Evolutionary conservation across 208 protist genomes (phyloP).

Genomic region (Trypanosoma boissoni): DNA sequence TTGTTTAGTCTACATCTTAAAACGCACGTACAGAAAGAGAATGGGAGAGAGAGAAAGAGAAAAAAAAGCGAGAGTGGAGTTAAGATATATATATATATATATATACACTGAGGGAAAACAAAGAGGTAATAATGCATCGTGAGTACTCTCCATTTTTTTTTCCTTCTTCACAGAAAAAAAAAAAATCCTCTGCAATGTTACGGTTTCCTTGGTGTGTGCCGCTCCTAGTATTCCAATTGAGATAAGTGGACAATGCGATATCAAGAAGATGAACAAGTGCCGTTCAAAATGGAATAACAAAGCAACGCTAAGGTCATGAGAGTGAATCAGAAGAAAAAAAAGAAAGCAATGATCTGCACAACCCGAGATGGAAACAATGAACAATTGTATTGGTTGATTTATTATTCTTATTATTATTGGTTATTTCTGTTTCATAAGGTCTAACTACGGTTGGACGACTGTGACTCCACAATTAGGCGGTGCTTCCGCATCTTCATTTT

Average conservation of each 20-base stretch:
- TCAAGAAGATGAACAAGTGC: background rate
- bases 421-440: too few relatives aligned
- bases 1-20: background rate
- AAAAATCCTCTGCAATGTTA: background rate
- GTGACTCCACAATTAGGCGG: too few relatives aligned
- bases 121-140: too few relatives aligned
- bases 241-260: background rate
- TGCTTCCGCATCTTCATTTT: too few relatives aligned
- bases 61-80: too few relatives aligned
- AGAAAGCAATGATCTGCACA: conserved; percentile 2
- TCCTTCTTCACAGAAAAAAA: conserved; percentile 11
- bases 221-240: background rate
- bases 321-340: background rate
- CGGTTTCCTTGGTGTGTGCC: background rate
- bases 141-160: background rate
- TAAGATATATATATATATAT: too few relatives aligned
- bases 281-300: background rate
- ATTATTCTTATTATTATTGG: too few relatives aligned
- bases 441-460: too few relatives aligned
- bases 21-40: too few relatives aligned
- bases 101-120: too few relatives aligned
- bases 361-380: background rate
- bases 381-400: background rate
- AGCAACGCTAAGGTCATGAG: background rate
- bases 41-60: too few relatives aligned